Percentiles rank a stretch among this genome's conserved stretches.
These are phyloP conservation scores for Leccinum longicurvipes DNA, from an alignment of 768 basidiomycete genomes.

Conservation along the genomic window DNA sequence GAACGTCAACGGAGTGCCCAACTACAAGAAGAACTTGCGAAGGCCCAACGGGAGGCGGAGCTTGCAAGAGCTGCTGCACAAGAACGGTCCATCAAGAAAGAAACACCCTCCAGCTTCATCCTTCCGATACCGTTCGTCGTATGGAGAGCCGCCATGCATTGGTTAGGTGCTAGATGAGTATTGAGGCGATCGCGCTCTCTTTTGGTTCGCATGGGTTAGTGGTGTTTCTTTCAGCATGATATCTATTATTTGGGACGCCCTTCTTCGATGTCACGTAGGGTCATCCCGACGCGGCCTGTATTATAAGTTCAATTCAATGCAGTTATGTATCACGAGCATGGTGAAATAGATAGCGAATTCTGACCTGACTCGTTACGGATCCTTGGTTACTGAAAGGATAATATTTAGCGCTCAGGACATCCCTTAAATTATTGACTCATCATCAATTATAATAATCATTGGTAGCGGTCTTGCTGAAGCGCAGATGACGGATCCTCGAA, in stretches of 20 bases:
- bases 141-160: slow-evolving; percentile 33
- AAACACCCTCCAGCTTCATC: slow-evolving; percentile 27
- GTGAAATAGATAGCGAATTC: background rate
- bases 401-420: background rate
- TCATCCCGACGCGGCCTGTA: background rate
- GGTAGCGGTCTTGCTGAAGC: background rate
- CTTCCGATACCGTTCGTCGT: slow-evolving; percentile 34
- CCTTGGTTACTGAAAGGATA: background rate
- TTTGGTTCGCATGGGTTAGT: background rate
- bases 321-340: background rate
- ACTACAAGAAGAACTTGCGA: slow-evolving; percentile 31
- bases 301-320: slow-evolving; percentile 4
- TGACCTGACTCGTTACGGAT: background rate
- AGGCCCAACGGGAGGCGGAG: slow-evolving; percentile 27
- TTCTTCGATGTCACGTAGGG: background rate
- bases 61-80: slow-evolving; percentile 20
- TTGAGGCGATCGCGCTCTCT: background rate
- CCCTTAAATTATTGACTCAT: too few relatives aligned
- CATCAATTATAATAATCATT: background rate
- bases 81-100: slow-evolving; percentile 27
- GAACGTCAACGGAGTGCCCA: slow-evolving; percentile 29
- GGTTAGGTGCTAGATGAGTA: slow-evolving; percentile 28
- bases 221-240: background rate
- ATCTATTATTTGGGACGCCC: slow-evolving; percentile 16
- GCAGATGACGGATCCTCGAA: background rate